phyloP scores from a whole-genome alignment of 192 early-diverging fungal genomes.

The Podila clonocystis region DNA sequence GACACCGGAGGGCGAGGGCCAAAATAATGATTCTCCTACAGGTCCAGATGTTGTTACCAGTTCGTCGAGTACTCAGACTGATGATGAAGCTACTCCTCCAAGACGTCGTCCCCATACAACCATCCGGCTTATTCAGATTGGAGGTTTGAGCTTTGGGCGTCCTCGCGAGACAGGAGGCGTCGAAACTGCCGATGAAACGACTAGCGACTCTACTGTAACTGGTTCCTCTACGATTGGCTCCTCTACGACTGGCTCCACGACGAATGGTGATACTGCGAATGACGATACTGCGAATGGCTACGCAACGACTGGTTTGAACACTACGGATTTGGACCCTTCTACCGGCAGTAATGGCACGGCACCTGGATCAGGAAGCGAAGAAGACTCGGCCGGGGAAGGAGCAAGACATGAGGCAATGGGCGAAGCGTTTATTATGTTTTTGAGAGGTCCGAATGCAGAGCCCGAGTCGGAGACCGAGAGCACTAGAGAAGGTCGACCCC shows the following conservation, averaged over 20 bases:
- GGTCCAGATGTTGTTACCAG: background rate
- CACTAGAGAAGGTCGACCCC: background rate
- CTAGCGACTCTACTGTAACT: too few species aligned
- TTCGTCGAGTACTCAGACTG: background rate
- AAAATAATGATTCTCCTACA: background rate
- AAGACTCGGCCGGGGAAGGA: background rate
- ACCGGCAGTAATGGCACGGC: too few species aligned
- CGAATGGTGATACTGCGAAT: too few species aligned
- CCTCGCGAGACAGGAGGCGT: background rate
- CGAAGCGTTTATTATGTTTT: slow-evolving; percentile 39
- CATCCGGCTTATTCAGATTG: slow-evolving; percentile 40
- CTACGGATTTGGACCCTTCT: too few species aligned
- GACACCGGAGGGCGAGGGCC: background rate
- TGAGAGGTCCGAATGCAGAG: slow-evolving; percentile 15
- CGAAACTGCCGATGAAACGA: too few species aligned
- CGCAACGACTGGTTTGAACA: too few species aligned
- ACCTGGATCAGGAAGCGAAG: background rate
- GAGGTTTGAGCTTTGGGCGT: background rate
- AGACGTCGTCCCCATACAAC: slow-evolving; percentile 28
- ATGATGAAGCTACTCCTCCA: background rate
- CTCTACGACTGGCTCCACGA: too few species aligned
- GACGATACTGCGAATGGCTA: too few species aligned
- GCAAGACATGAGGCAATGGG: background rate
- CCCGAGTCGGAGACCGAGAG: slow-evolving; percentile 4
- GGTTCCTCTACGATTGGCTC: too few species aligned